Percentiles rank a stretch among this genome's conserved stretches.
phyloP scores from a whole-genome alignment of 257 asterid genomes.

The Misopates orontium region DNA sequence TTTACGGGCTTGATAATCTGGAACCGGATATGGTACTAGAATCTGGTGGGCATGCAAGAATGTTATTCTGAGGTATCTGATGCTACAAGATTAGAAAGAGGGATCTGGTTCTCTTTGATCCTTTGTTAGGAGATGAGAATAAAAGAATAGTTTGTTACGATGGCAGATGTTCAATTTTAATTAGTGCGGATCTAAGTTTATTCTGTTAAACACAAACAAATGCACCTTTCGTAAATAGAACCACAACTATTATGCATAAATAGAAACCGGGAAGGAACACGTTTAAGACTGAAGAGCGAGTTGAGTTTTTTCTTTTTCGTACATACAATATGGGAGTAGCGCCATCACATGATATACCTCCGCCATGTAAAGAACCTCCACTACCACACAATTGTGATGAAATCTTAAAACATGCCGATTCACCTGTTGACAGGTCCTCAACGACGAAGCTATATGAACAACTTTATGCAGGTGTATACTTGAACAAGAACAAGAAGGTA shows the following conservation, averaged over 20 bases:
- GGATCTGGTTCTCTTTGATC: constrained; percentile 5
- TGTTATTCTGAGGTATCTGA: constrained; percentile 22
- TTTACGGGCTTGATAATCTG: too few species aligned
- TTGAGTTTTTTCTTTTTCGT: constrained; percentile 5
- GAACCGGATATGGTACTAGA: constrained; percentile 15
- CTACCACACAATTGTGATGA: constrained; percentile 60
- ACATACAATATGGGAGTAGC: constrained; percentile 50
- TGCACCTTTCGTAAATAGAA: constrained; percentile 16
- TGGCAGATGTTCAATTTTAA: too few species aligned
- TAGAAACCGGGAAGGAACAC: constrained; percentile 3
- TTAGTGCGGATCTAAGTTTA: not conserved
- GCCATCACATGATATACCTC: constrained; percentile 45
- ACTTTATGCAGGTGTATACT: constrained; percentile 54
- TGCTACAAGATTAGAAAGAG: constrained; percentile 26
- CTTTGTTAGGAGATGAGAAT: constrained; percentile 14
- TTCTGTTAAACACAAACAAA: not conserved
- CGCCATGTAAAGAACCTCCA: constrained; percentile 20
- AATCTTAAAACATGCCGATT: constrained; percentile 61
- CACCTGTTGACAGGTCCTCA: constrained; percentile 48
- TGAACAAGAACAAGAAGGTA: constrained; percentile 68
- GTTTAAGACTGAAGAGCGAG: not conserved
- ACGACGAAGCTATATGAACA: constrained; percentile 52
- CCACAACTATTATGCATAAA: not conserved
- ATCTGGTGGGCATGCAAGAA: not conserved
- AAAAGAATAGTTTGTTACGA: not conserved